Conservation (phyloP, 192 early-diverging fungal species). For the Backusella tarrabulga region DNA sequence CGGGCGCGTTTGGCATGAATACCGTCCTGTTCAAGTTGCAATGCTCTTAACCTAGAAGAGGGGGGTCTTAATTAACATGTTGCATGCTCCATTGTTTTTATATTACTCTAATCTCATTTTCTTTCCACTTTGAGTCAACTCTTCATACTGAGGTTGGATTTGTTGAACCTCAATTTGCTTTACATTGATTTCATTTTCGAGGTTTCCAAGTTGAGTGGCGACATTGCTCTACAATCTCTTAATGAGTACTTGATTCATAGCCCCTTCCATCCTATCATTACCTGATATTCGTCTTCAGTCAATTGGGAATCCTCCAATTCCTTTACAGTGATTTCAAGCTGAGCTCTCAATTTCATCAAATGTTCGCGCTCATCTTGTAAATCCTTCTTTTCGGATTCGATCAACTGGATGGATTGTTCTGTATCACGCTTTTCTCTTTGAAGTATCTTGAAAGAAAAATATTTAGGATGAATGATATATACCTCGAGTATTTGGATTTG, state of each 20-base stretch:
- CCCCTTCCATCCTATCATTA: neutral
- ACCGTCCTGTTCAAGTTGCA: constrained; percentile 69
- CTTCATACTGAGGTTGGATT: constrained; percentile 66
- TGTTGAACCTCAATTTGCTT: constrained; percentile 66
- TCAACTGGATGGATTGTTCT: constrained; percentile 62
- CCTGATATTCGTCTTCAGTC: constrained; percentile 47
- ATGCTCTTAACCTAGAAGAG: constrained; percentile 49
- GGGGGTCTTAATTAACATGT: neutral
- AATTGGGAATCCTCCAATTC: constrained; percentile 72
- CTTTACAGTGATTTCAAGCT: constrained; percentile 75
- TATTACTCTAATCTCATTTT: constrained; percentile 64
- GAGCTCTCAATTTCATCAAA: constrained; percentile 72
- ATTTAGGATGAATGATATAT: no score
- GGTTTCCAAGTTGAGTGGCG: constrained; percentile 18
- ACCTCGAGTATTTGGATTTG: no score
- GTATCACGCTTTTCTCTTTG: constrained; percentile 53
- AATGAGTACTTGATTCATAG: neutral
- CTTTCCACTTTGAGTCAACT: constrained; percentile 54
- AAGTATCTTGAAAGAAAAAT: constrained; percentile 26
- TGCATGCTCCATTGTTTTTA: neutral
- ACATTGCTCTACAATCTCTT: constrained; percentile 11
- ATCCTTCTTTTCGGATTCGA: constrained; percentile 69
- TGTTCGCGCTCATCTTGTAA: constrained; percentile 72
- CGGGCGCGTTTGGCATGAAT: constrained; percentile 89
- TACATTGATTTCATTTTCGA: constrained; percentile 56